A percentile compares a stretch with the other conserved stretches of the same genome.
phyloP scores from a whole-genome alignment of 2,329 filamentous ascomycete species.

The Byssoonygena ceratinophila region DNA sequence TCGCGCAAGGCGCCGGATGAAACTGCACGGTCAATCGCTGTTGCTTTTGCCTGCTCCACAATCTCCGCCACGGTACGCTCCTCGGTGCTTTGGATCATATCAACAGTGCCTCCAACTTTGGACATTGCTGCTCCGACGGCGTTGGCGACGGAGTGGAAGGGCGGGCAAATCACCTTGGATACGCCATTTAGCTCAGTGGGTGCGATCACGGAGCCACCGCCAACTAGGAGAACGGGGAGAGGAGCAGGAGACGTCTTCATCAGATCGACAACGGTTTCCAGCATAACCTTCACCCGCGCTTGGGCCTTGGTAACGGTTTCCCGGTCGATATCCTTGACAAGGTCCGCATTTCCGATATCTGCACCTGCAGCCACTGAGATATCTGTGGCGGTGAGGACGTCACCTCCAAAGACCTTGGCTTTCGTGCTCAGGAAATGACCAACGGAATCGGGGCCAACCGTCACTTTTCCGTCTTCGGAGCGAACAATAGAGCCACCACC shows the following conservation, averaged over 20 bases:
- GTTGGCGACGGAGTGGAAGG: constrained; percentile 46
- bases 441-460: constrained; percentile 49
- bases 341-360: constrained; percentile 19
- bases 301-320: constrained; percentile 17
- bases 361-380: constrained; percentile 28
- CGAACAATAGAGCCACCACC: constrained; percentile 45
- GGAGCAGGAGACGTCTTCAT: constrained; percentile 46
- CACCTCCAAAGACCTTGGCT: constrained; percentile 45
- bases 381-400: constrained; percentile 45
- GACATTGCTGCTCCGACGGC: constrained; percentile 50
- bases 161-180: constrained; percentile 40
- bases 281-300: constrained; percentile 34
- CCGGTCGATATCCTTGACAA: constrained; percentile 17
- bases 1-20: constrained; percentile 38
- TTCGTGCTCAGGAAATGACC: constrained; percentile 43
- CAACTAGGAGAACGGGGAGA: constrained; percentile 45
- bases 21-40: constrained; percentile 38
- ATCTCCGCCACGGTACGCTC: constrained; percentile 16
- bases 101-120: constrained; percentile 43
- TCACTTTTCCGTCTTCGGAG: constrained; percentile 25
- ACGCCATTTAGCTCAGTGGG: constrained; percentile 40
- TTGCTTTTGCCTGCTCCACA: constrained; percentile 17
- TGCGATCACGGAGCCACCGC: constrained; percentile 45
- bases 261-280: constrained; percentile 44
- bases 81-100: constrained; percentile 39